Conservation (phyloP, 257 asterid species). For the Solanum gracilifrons region DNA sequence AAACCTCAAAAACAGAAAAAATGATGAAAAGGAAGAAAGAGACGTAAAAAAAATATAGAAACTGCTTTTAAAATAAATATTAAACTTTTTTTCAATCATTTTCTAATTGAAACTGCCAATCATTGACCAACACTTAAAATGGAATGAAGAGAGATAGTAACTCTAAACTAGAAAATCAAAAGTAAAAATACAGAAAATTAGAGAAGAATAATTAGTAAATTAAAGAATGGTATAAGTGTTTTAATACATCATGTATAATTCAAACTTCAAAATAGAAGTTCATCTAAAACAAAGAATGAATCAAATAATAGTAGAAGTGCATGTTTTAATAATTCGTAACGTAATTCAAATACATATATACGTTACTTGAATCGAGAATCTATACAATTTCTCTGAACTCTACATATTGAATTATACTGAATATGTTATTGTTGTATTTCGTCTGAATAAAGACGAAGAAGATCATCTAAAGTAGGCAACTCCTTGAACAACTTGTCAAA, state of each 20-base stretch:
- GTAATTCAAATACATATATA: background rate
- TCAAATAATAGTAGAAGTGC: background rate
- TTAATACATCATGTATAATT: background rate
- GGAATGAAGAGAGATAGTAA: background rate
- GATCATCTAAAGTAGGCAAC: constrained; percentile 30
- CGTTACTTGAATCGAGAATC: background rate
- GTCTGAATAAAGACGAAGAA: constrained; percentile 9
- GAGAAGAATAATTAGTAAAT: background rate
- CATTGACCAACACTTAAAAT: background rate
- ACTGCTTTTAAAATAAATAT: background rate
- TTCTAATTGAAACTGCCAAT: background rate
- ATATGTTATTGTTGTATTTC: background rate
- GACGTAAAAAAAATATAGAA: background rate
- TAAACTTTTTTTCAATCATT: background rate
- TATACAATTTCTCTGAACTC: background rate
- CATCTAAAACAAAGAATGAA: background rate
- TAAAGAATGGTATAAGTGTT: background rate
- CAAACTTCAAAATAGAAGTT: background rate
- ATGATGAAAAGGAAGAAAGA: too few relatives aligned
- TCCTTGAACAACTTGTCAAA: constrained; percentile 26
- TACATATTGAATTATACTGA: background rate
- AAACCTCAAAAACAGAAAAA: background rate
- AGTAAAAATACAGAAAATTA: background rate
- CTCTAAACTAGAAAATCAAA: background rate
- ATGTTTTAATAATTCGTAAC: background rate